Evolutionary conservation across 2,329 filamentous ascomycete species (phyloP).

Genomic region (Pezicula carpinea): DNA sequence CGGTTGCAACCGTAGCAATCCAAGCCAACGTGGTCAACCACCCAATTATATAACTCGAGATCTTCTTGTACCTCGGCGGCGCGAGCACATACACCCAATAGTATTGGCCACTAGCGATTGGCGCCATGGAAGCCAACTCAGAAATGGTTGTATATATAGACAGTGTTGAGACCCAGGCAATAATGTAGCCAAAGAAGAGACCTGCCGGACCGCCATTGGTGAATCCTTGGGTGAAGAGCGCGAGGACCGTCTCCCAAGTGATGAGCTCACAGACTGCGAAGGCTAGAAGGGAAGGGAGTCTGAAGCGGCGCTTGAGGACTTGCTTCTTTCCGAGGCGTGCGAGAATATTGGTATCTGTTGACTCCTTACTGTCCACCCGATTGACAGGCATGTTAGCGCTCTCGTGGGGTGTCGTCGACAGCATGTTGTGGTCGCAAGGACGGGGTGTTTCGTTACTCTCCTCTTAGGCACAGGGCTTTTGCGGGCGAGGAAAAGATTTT

Average conservation of each 20-base stretch:
- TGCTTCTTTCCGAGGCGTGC: constrained; percentile 14
- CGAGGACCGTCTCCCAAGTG: constrained; percentile 47
- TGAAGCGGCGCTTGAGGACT: constrained; percentile 38
- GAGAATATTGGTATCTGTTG: constrained; percentile 6
- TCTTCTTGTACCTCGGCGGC: constrained; percentile 43
- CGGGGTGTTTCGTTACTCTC: too few relatives aligned
- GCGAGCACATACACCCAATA: constrained; percentile 54
- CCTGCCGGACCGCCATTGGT: constrained; percentile 49
- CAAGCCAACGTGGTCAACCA: constrained; percentile 63
- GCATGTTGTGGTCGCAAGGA: too few relatives aligned
- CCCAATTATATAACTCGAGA: constrained; percentile 49
- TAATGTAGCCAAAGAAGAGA: constrained; percentile 46
- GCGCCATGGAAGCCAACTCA: constrained; percentile 38
- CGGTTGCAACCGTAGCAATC: constrained; percentile 70
- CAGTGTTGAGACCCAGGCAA: constrained; percentile 42
- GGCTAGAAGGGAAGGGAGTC: constrained; percentile 44
- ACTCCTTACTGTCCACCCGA: too few relatives aligned
- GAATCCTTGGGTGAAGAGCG: constrained; percentile 7
- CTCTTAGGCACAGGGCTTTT: too few relatives aligned
- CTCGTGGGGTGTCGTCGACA: too few relatives aligned
- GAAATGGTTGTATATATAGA: constrained; percentile 36
- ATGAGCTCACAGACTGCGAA: constrained; percentile 49
- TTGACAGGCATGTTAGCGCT: too few relatives aligned
- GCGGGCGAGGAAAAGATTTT: background rate
- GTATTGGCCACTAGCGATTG: constrained; percentile 48